These are phyloP conservation scores for Phytophthora agathidicida DNA, from an alignment of 352 stramenopile species.

Conservation along the genomic window DNA sequence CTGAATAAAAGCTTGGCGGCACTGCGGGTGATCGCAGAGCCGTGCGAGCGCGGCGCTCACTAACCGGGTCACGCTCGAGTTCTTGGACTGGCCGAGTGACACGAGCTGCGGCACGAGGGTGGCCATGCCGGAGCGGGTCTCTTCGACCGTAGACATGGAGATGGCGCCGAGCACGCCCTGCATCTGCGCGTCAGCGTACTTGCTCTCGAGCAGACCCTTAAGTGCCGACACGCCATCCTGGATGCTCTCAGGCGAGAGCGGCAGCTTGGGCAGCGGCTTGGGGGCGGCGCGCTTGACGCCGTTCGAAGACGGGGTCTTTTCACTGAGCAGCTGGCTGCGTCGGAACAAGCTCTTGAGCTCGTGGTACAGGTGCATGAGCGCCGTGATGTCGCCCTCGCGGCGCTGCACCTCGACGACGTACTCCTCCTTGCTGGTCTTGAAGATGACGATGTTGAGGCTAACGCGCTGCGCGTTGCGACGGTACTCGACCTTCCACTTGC, in stretches of 20 bases:
- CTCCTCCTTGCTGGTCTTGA: conserved; percentile 71
- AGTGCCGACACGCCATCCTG: conserved; percentile 65
- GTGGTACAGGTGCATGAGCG: conserved; percentile 78
- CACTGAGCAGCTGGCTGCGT: conserved; percentile 68
- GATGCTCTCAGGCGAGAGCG: conserved; percentile 52
- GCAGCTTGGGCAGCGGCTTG: conserved; percentile 61
- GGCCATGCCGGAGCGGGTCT: conserved; percentile 66
- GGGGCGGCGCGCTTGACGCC: conserved; percentile 75
- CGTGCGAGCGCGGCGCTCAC: conserved; percentile 75
- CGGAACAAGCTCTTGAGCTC: conserved; percentile 84
- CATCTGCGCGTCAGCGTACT: conserved; percentile 79
- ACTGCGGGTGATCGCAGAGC: conserved; percentile 86
- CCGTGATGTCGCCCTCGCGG: conserved; percentile 81
- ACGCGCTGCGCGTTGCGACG: conserved; percentile 67
- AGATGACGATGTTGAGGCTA: conserved; percentile 81
- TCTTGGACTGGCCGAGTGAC: conserved; percentile 64
- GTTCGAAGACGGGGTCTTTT: conserved; percentile 50
- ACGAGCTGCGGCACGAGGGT: conserved; percentile 74
- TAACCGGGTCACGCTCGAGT: conserved; percentile 61
- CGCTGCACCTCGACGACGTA: conserved; percentile 80
- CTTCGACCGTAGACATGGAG: conserved; percentile 72
- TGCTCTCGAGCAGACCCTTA: conserved; percentile 77
- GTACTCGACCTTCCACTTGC: conserved; percentile 90
- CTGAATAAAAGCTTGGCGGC: conserved; percentile 80
- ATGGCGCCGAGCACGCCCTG: conserved; percentile 83